phyloP scores from a whole-genome alignment of 164 flowering plant genomes.

The Vitis amurensis region DNA sequence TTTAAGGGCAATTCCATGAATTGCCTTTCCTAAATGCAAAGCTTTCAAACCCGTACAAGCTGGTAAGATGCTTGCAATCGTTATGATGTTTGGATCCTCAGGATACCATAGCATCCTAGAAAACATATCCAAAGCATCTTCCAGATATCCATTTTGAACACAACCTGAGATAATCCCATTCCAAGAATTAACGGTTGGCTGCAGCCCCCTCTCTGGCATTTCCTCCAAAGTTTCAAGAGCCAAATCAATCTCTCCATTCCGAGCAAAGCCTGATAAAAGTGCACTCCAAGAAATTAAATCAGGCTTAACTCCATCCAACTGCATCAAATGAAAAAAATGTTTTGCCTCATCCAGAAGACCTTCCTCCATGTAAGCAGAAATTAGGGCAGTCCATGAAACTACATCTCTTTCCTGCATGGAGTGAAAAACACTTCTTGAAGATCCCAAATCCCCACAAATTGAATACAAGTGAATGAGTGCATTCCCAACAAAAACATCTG shows the following conservation, averaged over 20 bases:
- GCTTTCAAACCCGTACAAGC: slow-evolving; percentile 43
- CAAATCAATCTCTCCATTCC: slow-evolving; percentile 36
- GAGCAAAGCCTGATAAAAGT: slow-evolving; percentile 43
- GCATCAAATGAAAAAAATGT: slow-evolving; percentile 38
- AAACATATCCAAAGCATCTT: slow-evolving; percentile 40
- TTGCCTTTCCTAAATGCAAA: slow-evolving; percentile 32
- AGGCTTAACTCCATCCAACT: slow-evolving; percentile 34
- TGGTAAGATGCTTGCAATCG: slow-evolving; percentile 38
- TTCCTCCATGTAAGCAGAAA: slow-evolving; percentile 35
- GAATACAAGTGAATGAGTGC: slow-evolving; percentile 52
- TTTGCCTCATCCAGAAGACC: slow-evolving; percentile 44
- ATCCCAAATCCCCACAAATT: slow-evolving; percentile 37
- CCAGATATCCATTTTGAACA: slow-evolving; percentile 35
- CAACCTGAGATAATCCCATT: slow-evolving; percentile 53
- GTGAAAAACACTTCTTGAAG: slow-evolving; percentile 36
- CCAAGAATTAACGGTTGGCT: slow-evolving; percentile 49
- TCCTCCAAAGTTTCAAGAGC: slow-evolving; percentile 33
- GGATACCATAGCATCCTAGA: slow-evolving; percentile 26
- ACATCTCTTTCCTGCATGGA: slow-evolving; percentile 43
- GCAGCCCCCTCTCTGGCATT: slow-evolving; percentile 40
- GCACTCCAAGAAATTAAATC: slow-evolving; percentile 58
- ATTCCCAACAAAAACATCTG: slow-evolving; percentile 44
- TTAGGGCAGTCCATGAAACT: slow-evolving; percentile 53
- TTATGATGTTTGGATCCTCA: slow-evolving; percentile 36
- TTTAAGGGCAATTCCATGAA: slow-evolving; percentile 43